A percentile compares a stretch with the other conserved stretches of the same genome.
phyloP scores from a whole-genome alignment of 192 early-diverging fungal genomes.

The Thoreauomyces humboldtii region DNA sequence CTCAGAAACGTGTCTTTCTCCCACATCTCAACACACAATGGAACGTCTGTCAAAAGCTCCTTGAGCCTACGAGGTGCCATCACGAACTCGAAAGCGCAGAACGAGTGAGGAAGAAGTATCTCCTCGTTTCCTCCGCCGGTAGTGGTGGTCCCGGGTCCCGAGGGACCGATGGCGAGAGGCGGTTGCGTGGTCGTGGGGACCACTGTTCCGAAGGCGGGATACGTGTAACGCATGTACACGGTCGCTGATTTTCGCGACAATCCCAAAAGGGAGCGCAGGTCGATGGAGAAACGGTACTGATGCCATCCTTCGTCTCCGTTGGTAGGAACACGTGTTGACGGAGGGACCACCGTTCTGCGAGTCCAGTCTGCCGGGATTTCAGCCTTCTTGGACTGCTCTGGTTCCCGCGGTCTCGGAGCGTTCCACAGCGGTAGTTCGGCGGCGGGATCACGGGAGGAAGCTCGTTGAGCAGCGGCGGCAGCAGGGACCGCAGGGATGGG shows the following conservation, averaged over 20 bases:
- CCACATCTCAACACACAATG: slow-evolving; percentile 47
- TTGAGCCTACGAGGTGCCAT: slow-evolving; percentile 41
- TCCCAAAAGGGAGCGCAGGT: slow-evolving; percentile 42
- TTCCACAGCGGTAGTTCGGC: too few relatives aligned
- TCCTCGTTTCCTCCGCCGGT: too few relatives aligned
- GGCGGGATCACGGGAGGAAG: too few relatives aligned
- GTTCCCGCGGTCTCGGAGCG: too few relatives aligned
- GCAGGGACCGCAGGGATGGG: too few relatives aligned
- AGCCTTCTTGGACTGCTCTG: too few relatives aligned
- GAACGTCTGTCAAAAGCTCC: slow-evolving; percentile 48
- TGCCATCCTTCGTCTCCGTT: too few relatives aligned
- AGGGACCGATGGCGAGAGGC: slow-evolving; percentile 14
- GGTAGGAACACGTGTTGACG: too few relatives aligned
- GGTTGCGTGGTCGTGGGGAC: slow-evolving; percentile 46
- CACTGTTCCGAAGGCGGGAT: slow-evolving; percentile 48
- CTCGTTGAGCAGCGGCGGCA: too few relatives aligned
- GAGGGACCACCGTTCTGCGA: too few relatives aligned
- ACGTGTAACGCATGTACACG: slow-evolving; percentile 44
- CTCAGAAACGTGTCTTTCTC: slow-evolving; percentile 29
- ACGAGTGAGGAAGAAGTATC: slow-evolving; percentile 39
- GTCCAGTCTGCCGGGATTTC: too few relatives aligned
- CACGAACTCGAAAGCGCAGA: slow-evolving; percentile 55
- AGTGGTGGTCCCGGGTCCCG: too few relatives aligned
- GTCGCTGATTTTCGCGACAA: slow-evolving; percentile 13
- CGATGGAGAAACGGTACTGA: slow-evolving; percentile 57